Evolutionary conservation across 23 red algal genomes (phyloP), one percentile per base, ranked within the genome.

Genomic region (Pyropia yezoensis): DNA sequence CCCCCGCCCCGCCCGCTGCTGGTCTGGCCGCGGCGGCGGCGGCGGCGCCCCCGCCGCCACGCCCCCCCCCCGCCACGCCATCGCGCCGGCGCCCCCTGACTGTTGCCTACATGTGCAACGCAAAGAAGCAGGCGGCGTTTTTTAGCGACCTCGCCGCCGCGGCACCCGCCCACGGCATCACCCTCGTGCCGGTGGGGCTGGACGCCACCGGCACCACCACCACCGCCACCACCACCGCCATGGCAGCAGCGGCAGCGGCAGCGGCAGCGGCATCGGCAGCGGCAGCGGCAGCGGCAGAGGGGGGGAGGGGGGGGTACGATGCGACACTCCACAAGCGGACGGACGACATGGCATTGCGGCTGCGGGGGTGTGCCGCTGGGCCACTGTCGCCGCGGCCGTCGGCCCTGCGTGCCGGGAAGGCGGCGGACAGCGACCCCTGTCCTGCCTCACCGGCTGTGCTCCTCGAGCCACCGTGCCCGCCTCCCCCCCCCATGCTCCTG

Each of bases 281-380:
- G 2, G 18, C 20, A 1, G 17, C 27, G 8, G 4, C 59, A 24
- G 59, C 21, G 45, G 14, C 23, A n/a, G n/a, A n/a, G 59, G 23
- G 39, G 18, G 22, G 27, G 34, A 14, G 20, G 30, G 22, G 16
- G n/a, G 14, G 20, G 9, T 26, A 52, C 49, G 61, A 80, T 53
- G 76, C 62, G 30, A 26, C 66, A 8, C 15, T 80, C 18, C 76
- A 80, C 54, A 80, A 80, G 51, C 76, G 65, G 23, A 80, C 76
- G 2, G 76, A 80, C 22, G 76, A 80, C 39, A 69, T 80, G 63
- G 76, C 39, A 13, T 13, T 47, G 39, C 39, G 39, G 39, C 39
- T 47, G 39, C 39, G 39, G 11, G 39, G 39, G 39, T 47, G 39
- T 47, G 39, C 39, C 39, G 7, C 39, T 47, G 39, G 4, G 39